Conservation (phyloP, 2,329 filamentous ascomycete genomes). For the Fusarium anguioides region DNA sequence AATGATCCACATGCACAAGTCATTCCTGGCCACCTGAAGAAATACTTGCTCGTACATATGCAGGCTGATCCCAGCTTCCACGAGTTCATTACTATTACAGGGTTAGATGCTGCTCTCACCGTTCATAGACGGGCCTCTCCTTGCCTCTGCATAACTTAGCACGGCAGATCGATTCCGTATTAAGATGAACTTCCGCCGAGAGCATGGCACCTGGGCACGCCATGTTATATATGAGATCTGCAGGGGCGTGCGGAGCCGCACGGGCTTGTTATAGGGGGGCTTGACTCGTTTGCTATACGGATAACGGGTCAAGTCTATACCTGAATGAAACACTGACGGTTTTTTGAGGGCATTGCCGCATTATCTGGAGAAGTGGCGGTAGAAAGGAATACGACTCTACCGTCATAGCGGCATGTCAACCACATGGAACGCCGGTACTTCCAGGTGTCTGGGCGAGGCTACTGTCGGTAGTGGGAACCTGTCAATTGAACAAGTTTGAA, state of each 20-base stretch:
- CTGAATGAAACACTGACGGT: neutral
- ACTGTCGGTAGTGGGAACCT: neutral
- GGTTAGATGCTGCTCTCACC: neutral
- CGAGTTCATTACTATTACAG: neutral
- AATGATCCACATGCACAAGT: neutral
- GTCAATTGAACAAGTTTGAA: neutral
- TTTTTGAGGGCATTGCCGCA: neutral
- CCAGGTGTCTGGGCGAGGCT: neutral
- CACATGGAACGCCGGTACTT: neutral
- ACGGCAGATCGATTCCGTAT: neutral
- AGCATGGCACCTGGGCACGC: neutral
- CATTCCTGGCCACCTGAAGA: neutral
- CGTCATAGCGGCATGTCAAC: neutral
- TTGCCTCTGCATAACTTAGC: neutral
- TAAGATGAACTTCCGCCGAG: neutral
- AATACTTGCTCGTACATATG: neutral
- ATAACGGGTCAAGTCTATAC: too few species aligned
- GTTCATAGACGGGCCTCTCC: neutral
- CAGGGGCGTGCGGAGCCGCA: conserved; percentile 12
- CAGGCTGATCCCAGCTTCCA: neutral
- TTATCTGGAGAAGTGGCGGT: neutral
- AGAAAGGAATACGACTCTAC: neutral
- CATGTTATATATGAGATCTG: conserved; percentile 2
- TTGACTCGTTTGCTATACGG: too few species aligned
- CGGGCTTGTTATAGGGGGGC: too few species aligned